Conservation (phyloP, 2,329 filamentous ascomycete genomes). For the Penicillium sp. region DNA sequence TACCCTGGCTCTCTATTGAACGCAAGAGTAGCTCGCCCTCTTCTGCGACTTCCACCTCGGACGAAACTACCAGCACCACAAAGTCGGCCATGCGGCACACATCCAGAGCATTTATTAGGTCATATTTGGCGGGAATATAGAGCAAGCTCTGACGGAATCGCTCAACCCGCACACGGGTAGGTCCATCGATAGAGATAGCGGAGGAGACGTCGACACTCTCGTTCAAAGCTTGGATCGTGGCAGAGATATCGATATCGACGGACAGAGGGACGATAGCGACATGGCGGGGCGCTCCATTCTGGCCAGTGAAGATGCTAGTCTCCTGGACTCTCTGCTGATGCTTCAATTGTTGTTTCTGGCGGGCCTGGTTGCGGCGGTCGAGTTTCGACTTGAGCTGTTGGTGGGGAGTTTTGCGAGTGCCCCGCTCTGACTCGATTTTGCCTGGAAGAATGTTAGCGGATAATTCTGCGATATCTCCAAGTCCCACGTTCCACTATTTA, state of each 20-base stretch:
- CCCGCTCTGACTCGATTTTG: conserved; percentile 69
- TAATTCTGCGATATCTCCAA: not conserved
- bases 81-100: conserved; percentile 86
- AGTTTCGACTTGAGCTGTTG: conserved; percentile 98
- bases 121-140: conserved; percentile 69
- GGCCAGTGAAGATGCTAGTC: conserved; percentile 75
- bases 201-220: conserved; percentile 71
- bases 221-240: conserved; percentile 67
- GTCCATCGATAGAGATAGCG: conserved; percentile 55
- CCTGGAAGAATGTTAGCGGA: conserved; percentile 48
- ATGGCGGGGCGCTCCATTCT: conserved; percentile 78
- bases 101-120: conserved; percentile 73
- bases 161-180: conserved; percentile 66
- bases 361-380: conserved; percentile 88
- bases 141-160: conserved; percentile 93
- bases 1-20: conserved; percentile 85
- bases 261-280: conserved; percentile 85
- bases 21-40: conserved; percentile 79
- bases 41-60: conserved; percentile 69
- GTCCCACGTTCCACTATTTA: not conserved
- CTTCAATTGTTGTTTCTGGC: conserved; percentile 80
- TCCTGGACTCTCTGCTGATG: conserved; percentile 76
- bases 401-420: conserved; percentile 77
- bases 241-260: conserved; percentile 60
- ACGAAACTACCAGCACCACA: conserved; percentile 77